A percentile compares a stretch with the other conserved stretches of the same genome.
These are phyloP conservation scores for Neurospora sp. DNA, from an alignment of 495 filamentous ascomycete species.

Conservation along the genomic window DNA sequence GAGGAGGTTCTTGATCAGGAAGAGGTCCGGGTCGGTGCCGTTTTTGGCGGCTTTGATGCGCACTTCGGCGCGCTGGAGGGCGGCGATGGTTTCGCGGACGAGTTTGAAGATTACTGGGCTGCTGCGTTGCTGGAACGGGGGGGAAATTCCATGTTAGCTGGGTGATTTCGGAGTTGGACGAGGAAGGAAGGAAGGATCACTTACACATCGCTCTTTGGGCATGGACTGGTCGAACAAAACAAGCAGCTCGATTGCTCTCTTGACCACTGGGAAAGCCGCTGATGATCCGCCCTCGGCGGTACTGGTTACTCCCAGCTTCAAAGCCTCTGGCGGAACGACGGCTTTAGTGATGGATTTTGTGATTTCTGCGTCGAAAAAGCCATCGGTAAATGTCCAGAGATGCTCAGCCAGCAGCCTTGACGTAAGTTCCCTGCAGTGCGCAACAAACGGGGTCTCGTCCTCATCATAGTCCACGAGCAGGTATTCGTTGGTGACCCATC, in stretches of 20 bases:
- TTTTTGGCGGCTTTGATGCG: slow-evolving; percentile 28
- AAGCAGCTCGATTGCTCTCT: slow-evolving; percentile 72
- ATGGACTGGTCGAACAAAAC: slow-evolving; percentile 65
- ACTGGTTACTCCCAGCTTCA: slow-evolving; percentile 28
- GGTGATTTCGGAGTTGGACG: neutral
- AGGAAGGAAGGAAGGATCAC: slow-evolving; percentile 19
- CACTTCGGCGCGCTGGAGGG: slow-evolving; percentile 43
- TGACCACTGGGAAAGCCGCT: slow-evolving; percentile 49
- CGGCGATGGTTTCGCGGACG: slow-evolving; percentile 34
- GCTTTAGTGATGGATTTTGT: slow-evolving; percentile 40
- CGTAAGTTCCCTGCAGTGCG: slow-evolving; percentile 55
- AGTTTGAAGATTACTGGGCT: slow-evolving; percentile 39
- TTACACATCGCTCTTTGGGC: slow-evolving; percentile 61
- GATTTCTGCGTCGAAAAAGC: slow-evolving; percentile 40
- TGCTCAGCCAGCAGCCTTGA: slow-evolving; percentile 44
- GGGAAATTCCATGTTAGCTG: slow-evolving; percentile 33
- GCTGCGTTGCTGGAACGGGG: slow-evolving; percentile 35
- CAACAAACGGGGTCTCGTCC: slow-evolving; percentile 60
- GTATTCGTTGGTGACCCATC: slow-evolving; percentile 75
- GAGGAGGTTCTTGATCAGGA: slow-evolving; percentile 84
- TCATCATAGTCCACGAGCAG: slow-evolving; percentile 63
- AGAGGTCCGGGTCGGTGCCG: slow-evolving; percentile 61
- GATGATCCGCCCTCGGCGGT: slow-evolving; percentile 42
- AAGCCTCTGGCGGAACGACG: slow-evolving; percentile 27
- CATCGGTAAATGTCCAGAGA: slow-evolving; percentile 43